Percentiles rank a stretch among this genome's conserved stretches.
These are phyloP conservation scores for Candida sp. DNA, from an alignment of 1,139 yeast species.

Conservation along the genomic window DNA sequence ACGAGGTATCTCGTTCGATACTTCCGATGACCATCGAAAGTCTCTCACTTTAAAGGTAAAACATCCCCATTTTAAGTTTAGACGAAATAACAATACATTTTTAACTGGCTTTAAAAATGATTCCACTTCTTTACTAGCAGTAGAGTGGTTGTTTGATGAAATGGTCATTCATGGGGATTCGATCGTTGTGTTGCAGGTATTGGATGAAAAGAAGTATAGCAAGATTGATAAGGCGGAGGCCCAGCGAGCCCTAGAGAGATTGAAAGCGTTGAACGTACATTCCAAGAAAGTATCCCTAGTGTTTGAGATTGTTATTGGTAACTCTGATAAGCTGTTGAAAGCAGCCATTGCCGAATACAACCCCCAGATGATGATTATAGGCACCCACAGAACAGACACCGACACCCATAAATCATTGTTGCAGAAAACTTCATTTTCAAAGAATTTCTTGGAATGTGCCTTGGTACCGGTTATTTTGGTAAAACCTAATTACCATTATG, in stretches of 20 bases:
- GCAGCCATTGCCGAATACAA: constrained; percentile 58
- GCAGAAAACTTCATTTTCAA: constrained; percentile 48
- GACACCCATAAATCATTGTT: constrained; percentile 43
- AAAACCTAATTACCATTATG: constrained; percentile 48
- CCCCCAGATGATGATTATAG: constrained; percentile 65
- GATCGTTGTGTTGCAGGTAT: constrained; percentile 55
- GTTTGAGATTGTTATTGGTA: constrained; percentile 61
- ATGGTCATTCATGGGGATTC: constrained; percentile 65
- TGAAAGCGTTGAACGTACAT: constrained; percentile 46
- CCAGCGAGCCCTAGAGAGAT: constrained; percentile 32
- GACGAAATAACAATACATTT: constrained; percentile 59
- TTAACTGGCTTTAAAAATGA: constrained; percentile 61
- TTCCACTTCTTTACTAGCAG: constrained; percentile 53
- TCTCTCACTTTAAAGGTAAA: constrained; percentile 53
- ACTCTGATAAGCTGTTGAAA: constrained; percentile 52
- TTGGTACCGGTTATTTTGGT: constrained; percentile 68
- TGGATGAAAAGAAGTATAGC: constrained; percentile 39
- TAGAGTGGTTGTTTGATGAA: constrained; percentile 66
- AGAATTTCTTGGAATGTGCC: constrained; percentile 64
- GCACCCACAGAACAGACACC: constrained; percentile 43
- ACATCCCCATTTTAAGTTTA: constrained; percentile 52
- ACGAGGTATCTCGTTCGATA: constrained; percentile 53
- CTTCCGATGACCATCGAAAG: constrained; percentile 37
- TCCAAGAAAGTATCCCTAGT: constrained; percentile 50
- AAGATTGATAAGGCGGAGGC: constrained; percentile 28